Base-by-base conservation (phyloP, 345 rosid genomes). In the Acer saccharum region DNA sequence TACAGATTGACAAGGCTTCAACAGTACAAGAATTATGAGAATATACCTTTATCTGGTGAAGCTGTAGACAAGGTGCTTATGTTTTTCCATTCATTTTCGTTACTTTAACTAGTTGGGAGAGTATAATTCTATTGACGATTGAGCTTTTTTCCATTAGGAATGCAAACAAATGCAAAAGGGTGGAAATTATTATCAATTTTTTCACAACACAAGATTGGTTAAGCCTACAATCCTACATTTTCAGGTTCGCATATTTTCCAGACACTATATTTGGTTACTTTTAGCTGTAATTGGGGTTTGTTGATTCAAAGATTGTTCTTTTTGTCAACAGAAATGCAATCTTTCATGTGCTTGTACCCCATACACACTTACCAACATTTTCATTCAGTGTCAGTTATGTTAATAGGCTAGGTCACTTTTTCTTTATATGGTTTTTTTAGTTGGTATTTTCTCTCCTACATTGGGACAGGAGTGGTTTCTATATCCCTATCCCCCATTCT, bases 1-100 rank as follows among this genome's bases (percentile, higher is more conserved):
- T 91, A 89, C 39, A 82, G 94, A 68, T 76, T 77, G 71, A 91
- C 91, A 2, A 84, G 94, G 83, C 84, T 91, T 71, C 89, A 89
- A 76, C 94, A 86, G 76, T 91, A 91, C 82, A 88, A 84, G 68
- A 91, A 91, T 69, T 88, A 88, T 65, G 93, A 80, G 83, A 88
- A 84, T 65, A 75, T 89, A 7, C 89, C 84, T 16, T 65, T 32
- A 2, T 88, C 94, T 12, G 90, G 90, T 21, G 84, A 83, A 66
- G 79, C 72, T 71, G 80, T 77, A 0, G 87, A 76, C 6, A 84
- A 83, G 92, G 94, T 90, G 12, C 13, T 18, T 41, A 18, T 66
- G 48, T 57, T 58, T 20, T 73, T 68, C 21, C 21, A 57, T 71
- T 41, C 44, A 41, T 41, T 41, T 41, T 41, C 44, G 1, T 41